Conservation (phyloP, 352 stramenopile species). For the Globisporangium parvum region DNA sequence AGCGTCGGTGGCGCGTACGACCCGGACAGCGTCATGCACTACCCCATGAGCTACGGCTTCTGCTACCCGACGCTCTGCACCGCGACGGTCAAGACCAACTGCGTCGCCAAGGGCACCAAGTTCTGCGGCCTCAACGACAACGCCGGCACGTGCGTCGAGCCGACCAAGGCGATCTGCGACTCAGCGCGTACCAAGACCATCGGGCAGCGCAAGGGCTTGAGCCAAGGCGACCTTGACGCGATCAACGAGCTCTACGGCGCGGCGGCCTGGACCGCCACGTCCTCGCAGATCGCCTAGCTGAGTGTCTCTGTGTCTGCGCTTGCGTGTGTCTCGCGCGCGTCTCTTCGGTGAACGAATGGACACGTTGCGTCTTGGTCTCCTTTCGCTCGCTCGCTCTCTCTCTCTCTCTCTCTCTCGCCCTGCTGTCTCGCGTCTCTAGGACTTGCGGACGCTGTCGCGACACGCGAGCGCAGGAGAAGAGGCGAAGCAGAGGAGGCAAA, state of each 20-base stretch:
- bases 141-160: conserved; percentile 43
- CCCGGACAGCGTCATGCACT: conserved; percentile 73
- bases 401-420: too few species aligned
- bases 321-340: too few species aligned
- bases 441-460: too few species aligned
- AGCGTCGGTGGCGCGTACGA: conserved; percentile 69
- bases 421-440: too few species aligned
- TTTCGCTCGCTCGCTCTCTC: too few species aligned
- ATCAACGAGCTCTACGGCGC: conserved; percentile 40
- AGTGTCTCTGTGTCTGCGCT: too few species aligned
- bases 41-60: conserved; percentile 69
- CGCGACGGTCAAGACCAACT: conserved; percentile 31
- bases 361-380: too few species aligned
- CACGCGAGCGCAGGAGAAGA: too few species aligned
- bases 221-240: conserved; percentile 34
- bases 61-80: conserved; percentile 59
- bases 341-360: too few species aligned
- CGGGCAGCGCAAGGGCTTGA: conserved; percentile 58
- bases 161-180: conserved; percentile 54
- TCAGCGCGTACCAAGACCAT: conserved; percentile 42
- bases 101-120: conserved; percentile 38
- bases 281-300: conserved; percentile 23
- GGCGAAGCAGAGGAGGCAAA: too few species aligned
- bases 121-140: conserved; percentile 79
- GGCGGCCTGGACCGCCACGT: conserved; percentile 15